Conservation (phyloP, 345 rosid genomes). For the Litchi chinensis region DNA sequence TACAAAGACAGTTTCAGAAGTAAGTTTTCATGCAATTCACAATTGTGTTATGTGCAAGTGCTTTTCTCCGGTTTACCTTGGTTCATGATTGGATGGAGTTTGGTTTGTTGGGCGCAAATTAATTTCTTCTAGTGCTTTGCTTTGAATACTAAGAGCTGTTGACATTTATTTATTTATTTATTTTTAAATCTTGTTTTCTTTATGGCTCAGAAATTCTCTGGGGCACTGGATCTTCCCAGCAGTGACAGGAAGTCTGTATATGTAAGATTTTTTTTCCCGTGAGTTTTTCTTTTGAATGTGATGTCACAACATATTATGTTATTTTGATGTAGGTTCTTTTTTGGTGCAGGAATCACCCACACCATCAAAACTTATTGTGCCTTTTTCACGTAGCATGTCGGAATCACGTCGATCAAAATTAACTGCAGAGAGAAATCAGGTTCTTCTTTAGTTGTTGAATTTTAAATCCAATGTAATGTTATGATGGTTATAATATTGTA, state of each 20-base stretch:
- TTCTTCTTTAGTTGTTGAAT: slow-evolving; percentile 27
- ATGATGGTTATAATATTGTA: background rate
- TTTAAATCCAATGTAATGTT: slow-evolving; percentile 14
- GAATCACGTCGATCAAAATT: slow-evolving; percentile 80
- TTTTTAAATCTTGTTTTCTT: slow-evolving; percentile 9
- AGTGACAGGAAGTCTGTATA: slow-evolving; percentile 56
- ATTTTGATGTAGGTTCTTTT: slow-evolving; percentile 15
- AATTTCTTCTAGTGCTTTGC: slow-evolving; percentile 8
- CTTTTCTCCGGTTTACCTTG: background rate
- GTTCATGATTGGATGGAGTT: background rate
- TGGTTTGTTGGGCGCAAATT: background rate
- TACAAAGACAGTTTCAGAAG: slow-evolving; percentile 60
- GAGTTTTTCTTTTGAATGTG: background rate
- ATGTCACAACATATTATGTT: background rate
- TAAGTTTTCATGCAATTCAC: slow-evolving; percentile 38
- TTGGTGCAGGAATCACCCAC: slow-evolving; percentile 82
- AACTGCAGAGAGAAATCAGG: slow-evolving; percentile 86
- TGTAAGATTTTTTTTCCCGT: slow-evolving; percentile 53
- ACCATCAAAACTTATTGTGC: slow-evolving; percentile 72
- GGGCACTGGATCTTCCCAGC: slow-evolving; percentile 48
- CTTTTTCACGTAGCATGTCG: slow-evolving; percentile 71
- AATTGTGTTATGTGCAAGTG: background rate
- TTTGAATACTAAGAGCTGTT: background rate
- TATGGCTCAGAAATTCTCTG: slow-evolving; percentile 60
- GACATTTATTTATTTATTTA: background rate